A percentile compares a stretch with the other conserved stretches of the same genome.
Conservation (phyloP, 192 early-diverging fungal species). For the Mortierella claussenii region DNA sequence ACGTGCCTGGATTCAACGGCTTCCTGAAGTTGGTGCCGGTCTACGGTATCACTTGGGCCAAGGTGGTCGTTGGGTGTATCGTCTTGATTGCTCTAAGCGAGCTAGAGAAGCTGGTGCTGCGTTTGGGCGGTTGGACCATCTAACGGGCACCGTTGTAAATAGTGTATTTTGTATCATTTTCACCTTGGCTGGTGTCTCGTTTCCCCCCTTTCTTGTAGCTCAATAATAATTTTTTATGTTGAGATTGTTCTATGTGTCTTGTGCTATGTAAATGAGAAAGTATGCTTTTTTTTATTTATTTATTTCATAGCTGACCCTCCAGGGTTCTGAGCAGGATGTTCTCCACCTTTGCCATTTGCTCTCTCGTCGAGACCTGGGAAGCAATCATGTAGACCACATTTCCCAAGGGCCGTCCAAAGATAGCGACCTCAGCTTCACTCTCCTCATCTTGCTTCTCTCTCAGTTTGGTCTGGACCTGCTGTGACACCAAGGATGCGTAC, state of each 20-base stretch:
- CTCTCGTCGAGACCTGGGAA: slow-evolving; percentile 60
- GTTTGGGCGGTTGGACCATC: slow-evolving; percentile 36
- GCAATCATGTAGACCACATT: slow-evolving; percentile 85
- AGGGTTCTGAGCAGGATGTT: slow-evolving; percentile 52
- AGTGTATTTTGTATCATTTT: no score
- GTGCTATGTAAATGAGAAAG: no score
- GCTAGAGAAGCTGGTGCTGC: slow-evolving; percentile 61
- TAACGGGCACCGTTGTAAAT: no score
- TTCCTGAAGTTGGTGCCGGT: slow-evolving; percentile 55
- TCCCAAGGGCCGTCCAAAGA: slow-evolving; percentile 77
- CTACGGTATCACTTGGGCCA: slow-evolving; percentile 69
- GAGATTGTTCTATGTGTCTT: no score
- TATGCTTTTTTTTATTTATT: no score
- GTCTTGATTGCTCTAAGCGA: slow-evolving; percentile 70
- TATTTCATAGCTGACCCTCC: slow-evolving; percentile 22
- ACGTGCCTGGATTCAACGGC: slow-evolving; percentile 71
- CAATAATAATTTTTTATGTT: no score
- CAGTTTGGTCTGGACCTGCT: slow-evolving; percentile 31
- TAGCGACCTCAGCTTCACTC: slow-evolving; percentile 36
- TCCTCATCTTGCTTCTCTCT: slow-evolving; percentile 36
- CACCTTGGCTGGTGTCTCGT: no score
- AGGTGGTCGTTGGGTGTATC: slow-evolving; percentile 65
- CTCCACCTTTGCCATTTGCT: slow-evolving; percentile 58
- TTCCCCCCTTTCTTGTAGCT: no score
- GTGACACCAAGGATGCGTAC: slow-evolving; percentile 37